These are phyloP conservation scores for Drosera capensis DNA, from an alignment of 148 eudicot genomes.

Conservation along the genomic window DNA sequence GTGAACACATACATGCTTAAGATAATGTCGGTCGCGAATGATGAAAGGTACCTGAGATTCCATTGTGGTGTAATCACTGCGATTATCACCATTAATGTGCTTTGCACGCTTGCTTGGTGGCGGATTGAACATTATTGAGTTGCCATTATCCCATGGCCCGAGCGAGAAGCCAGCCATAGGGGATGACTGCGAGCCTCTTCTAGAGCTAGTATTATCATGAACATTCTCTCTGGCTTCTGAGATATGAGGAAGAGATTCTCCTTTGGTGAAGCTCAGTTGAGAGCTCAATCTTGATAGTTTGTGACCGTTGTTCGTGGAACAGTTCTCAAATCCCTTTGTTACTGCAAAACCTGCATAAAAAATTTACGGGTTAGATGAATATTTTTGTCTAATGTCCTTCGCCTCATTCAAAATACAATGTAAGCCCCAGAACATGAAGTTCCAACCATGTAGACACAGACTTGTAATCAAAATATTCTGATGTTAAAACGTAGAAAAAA, in stretches of 20 bases:
- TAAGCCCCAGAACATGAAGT: too few species aligned
- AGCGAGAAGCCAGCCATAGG: conserved; percentile 21
- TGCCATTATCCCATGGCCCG: conserved; percentile 37
- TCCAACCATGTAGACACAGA: too few species aligned
- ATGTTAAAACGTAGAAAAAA: too few species aligned
- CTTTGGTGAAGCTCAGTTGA: conserved; percentile 49
- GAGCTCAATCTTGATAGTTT: conserved; percentile 39
- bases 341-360: not conserved
- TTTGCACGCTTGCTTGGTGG: conserved; percentile 25
- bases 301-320: conserved; percentile 6
- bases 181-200: conserved; percentile 10
- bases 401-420: too few species aligned
- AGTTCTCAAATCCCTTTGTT: not conserved
- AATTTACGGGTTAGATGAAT: too few species aligned
- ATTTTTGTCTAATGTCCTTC: too few species aligned
- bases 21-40: too few species aligned
- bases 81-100: conserved; percentile 12
- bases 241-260: conserved; percentile 41
- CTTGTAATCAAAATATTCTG: too few species aligned
- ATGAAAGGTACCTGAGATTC: conserved; percentile 68
- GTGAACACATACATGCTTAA: too few species aligned
- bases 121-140: conserved; percentile 20
- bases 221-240: conserved; percentile 28
- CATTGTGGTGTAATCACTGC: conserved; percentile 13
- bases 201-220: conserved; percentile 12